A percentile compares a stretch with the other conserved stretches of the same genome.
Conservation (phyloP, 106 monocot genomes). For the Dendrobium catenatum region DNA sequence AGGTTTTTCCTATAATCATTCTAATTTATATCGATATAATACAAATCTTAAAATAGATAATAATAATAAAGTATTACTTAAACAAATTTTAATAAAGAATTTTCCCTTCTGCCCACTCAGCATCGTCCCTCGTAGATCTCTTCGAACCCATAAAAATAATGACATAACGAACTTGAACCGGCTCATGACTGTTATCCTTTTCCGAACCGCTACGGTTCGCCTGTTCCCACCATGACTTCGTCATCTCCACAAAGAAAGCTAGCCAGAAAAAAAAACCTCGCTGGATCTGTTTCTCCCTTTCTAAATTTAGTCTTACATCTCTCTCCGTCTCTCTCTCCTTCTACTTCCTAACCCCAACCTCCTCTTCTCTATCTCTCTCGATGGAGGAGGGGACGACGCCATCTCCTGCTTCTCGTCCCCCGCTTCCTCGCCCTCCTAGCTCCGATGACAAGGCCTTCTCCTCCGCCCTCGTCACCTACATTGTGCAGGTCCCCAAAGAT, state of each 20-base stretch:
- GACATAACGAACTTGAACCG: not conserved
- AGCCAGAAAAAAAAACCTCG: not conserved
- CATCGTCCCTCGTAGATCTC: no score
- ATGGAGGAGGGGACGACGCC: constrained; percentile 5
- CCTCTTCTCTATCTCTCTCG: constrained; percentile 4
- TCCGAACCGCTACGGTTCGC: not conserved
- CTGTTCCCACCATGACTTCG: not conserved
- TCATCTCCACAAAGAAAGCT: not conserved
- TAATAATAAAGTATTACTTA: no score
- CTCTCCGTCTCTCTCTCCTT: no score
- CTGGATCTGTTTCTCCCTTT: not conserved
- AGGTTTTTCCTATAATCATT: no score
- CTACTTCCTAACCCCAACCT: not conserved
- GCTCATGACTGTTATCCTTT: not conserved
- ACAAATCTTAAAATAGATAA: no score
- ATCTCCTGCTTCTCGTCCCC: not conserved
- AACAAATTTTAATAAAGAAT: no score
- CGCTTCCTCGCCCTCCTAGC: not conserved
- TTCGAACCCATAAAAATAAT: not conserved
- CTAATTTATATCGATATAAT: no score
- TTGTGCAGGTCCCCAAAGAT: constrained; percentile 46
- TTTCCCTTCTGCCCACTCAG: no score
- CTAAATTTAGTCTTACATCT: not conserved
- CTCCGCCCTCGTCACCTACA: constrained; percentile 21
- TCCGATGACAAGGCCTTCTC: not conserved